Percentiles rank a stretch among this genome's conserved stretches.
Conservation (phyloP, 352 stramenopile species). For the Phytophthora tentaculata region DNA sequence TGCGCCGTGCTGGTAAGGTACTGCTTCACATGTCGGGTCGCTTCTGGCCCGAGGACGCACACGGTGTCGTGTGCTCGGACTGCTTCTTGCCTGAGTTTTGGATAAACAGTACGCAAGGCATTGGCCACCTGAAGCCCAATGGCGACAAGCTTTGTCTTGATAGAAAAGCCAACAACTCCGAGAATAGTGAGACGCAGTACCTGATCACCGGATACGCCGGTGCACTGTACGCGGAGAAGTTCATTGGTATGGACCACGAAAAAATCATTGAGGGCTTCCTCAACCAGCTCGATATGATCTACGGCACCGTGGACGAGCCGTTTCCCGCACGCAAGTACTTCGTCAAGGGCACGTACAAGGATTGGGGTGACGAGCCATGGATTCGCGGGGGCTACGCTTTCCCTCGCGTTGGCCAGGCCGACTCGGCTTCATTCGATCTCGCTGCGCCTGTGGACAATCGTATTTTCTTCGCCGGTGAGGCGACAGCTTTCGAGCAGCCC, state of each 20-base stretch:
- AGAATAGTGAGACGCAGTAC: constrained; percentile 52
- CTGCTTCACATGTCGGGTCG: constrained; percentile 68
- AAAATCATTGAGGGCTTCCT: constrained; percentile 74
- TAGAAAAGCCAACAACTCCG: constrained; percentile 8
- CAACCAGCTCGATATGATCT: constrained; percentile 79
- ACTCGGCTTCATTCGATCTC: constrained; percentile 63
- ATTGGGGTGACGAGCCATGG: constrained; percentile 77
- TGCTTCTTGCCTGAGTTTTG: constrained; percentile 87
- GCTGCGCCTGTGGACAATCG: constrained; percentile 65
- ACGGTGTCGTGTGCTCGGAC: constrained; percentile 84
- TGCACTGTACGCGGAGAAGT: constrained; percentile 64
- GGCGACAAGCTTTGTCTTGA: constrained; percentile 48
- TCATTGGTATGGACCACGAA: constrained; percentile 48
- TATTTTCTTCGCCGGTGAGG: constrained; percentile 85
- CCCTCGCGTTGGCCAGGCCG: constrained; percentile 71
- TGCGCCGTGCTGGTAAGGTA: constrained; percentile 80
- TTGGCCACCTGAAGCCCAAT: constrained; percentile 65
- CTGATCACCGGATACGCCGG: constrained; percentile 79
- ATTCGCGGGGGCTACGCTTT: constrained; percentile 80
- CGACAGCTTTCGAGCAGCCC: constrained; percentile 81
- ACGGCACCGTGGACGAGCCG: constrained; percentile 61
- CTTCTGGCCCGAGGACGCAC: constrained; percentile 78
- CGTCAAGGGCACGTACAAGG: constrained; percentile 79
- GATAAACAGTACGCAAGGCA: constrained; percentile 75
- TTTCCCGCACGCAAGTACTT: constrained; percentile 65